Conservation (phyloP, 805 yeast species). For the Wickerhamiella shivajii region DNA sequence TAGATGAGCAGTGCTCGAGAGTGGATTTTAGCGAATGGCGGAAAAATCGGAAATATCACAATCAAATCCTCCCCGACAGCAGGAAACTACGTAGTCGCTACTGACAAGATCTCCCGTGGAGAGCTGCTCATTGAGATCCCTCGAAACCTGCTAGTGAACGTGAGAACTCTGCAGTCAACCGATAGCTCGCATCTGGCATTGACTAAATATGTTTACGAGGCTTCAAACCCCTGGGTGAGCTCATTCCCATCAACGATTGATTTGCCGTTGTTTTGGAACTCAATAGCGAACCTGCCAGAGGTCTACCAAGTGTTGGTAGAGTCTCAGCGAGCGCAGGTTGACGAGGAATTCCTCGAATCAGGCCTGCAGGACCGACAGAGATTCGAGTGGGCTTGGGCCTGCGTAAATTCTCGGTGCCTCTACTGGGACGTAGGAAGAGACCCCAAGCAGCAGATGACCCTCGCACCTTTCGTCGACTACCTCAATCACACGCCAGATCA, state of each 20-base stretch:
- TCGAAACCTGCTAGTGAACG: neutral
- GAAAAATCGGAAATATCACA: neutral
- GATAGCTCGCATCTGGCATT: constrained; percentile 1
- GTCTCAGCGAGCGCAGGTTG: constrained; percentile 12
- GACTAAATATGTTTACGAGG: constrained; percentile 1
- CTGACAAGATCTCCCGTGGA: neutral
- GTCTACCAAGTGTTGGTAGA: constrained; percentile 12
- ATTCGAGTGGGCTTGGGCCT: constrained; percentile 65
- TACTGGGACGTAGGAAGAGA: constrained; percentile 54
- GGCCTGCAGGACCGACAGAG: neutral
- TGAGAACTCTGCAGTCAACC: neutral
- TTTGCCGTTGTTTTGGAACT: constrained; percentile 30
- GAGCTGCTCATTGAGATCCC: constrained; percentile 5
- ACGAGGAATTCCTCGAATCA: neutral
- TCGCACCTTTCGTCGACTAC: constrained; percentile 87
- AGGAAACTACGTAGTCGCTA: constrained; percentile 1
- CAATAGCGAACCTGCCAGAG: constrained; percentile 14
- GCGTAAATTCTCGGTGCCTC: constrained; percentile 83
- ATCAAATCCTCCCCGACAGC: neutral
- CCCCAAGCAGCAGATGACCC: constrained; percentile 57
- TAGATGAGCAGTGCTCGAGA: constrained; percentile 1
- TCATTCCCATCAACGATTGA: neutral
- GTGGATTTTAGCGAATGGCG: constrained; percentile 4
- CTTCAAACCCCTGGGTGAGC: constrained; percentile 1
- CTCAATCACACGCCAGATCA: constrained; percentile 46